phyloP scores from a whole-genome alignment of 2,329 filamentous ascomycete species.

The Ophiocordyceps camponoti-saundersi region DNA sequence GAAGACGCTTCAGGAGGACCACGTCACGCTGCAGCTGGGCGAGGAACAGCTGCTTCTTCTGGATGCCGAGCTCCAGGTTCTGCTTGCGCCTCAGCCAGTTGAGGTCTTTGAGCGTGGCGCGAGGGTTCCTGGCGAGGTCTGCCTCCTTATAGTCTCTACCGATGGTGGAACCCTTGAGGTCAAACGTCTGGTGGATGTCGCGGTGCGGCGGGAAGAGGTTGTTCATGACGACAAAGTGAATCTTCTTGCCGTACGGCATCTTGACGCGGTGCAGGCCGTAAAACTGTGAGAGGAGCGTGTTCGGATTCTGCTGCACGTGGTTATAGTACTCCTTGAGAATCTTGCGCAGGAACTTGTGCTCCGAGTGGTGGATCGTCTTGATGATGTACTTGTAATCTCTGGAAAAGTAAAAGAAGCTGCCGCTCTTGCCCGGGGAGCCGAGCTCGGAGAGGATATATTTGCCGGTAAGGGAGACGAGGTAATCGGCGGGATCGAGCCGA shows the following conservation, averaged over 20 bases:
- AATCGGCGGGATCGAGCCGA: constrained; percentile 87
- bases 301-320: constrained; percentile 84
- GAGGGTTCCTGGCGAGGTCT: constrained; percentile 70
- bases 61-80: constrained; percentile 72
- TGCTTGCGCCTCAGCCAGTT: constrained; percentile 86
- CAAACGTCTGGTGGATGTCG: constrained; percentile 94
- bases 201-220: constrained; percentile 95
- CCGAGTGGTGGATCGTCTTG: constrained; percentile 94
- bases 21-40: constrained; percentile 83
- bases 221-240: constrained; percentile 99
- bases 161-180: constrained; percentile 90
- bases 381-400: constrained; percentile 99
- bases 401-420: constrained; percentile 99
- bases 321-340: constrained; percentile 84
- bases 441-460: constrained; percentile 98
- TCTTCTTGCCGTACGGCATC: constrained; percentile 94
- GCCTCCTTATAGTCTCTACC: constrained; percentile 85
- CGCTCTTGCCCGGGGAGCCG: constrained; percentile 92
- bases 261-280: constrained; percentile 96
- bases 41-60: constrained; percentile 77
- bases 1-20: constrained; percentile 63
- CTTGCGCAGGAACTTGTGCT: constrained; percentile 75
- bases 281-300: constrained; percentile 93
- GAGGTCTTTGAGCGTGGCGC: constrained; percentile 87
- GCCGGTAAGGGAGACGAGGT: constrained; percentile 92